These are phyloP conservation scores for Larix kaempferi DNA, from an alignment of 75 land plant genomes.

Conservation along the genomic window DNA sequence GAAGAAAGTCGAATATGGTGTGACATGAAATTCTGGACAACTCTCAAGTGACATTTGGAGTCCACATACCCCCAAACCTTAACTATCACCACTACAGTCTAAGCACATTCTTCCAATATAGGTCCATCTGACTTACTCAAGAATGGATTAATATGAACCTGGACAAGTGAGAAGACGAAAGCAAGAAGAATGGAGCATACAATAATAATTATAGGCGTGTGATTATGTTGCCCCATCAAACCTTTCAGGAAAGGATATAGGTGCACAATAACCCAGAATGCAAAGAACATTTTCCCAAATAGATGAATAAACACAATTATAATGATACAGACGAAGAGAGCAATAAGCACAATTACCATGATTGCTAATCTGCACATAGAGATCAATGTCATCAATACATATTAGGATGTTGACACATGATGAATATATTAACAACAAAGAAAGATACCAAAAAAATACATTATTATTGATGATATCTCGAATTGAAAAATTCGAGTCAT, in stretches of 20 bases:
- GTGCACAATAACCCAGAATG: conserved; percentile 76
- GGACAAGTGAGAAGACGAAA: conserved; percentile 67
- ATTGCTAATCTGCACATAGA: conserved; percentile 67
- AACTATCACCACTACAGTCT: conserved; percentile 28
- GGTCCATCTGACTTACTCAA: conserved; percentile 49
- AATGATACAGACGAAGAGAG: conserved; percentile 67
- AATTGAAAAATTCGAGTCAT: not conserved
- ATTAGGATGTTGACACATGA: not conserved
- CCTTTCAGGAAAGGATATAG: conserved; percentile 87
- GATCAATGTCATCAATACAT: not conserved
- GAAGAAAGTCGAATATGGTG: too few species aligned
- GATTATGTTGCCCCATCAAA: conserved; percentile 61
- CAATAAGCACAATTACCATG: conserved; percentile 58
- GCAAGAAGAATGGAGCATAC: conserved; percentile 82
- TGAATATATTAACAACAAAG: not conserved
- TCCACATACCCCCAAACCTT: not conserved
- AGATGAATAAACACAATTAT: conserved; percentile 67
- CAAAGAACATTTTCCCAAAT: conserved; percentile 72
- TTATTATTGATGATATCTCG: not conserved
- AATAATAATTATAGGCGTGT: conserved; percentile 64
- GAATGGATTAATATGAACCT: conserved; percentile 79
- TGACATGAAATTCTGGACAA: not conserved
- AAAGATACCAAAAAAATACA: not conserved
- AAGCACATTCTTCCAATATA: conserved; percentile 60
- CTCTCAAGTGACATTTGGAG: not conserved